These are phyloP conservation scores for Termitomyces sp. DNA, from an alignment of 768 basidiomycete genomes.

Conservation along the genomic window DNA sequence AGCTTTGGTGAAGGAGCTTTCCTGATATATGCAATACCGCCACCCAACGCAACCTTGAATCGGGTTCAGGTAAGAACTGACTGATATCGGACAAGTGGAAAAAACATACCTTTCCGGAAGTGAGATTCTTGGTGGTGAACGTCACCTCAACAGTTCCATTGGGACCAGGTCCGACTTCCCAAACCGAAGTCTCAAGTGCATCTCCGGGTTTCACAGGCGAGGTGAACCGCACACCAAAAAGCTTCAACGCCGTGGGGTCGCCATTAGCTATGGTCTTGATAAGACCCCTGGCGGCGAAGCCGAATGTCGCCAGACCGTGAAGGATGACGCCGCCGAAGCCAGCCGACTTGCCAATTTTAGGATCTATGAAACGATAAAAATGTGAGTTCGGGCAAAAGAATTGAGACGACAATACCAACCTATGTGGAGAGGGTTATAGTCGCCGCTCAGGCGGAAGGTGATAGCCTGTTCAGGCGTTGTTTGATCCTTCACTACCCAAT, in stretches of 20 bases:
- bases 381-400: not conserved
- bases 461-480: conserved; percentile 64
- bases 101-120: conserved; percentile 47
- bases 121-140: conserved; percentile 57
- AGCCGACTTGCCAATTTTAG: conserved; percentile 58
- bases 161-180: conserved; percentile 69
- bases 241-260: conserved; percentile 55
- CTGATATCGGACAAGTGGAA: not conserved
- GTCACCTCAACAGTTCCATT: conserved; percentile 54
- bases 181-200: conserved; percentile 68
- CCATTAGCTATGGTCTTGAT: conserved; percentile 56
- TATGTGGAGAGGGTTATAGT: conserved; percentile 76
- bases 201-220: conserved; percentile 83
- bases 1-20: conserved; percentile 29
- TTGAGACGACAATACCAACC: conserved; percentile 26
- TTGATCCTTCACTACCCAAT: conserved; percentile 56
- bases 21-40: conserved; percentile 59
- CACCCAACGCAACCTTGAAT: conserved; percentile 45
- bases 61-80: not conserved
- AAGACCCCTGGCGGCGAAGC: conserved; percentile 75
- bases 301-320: conserved; percentile 79
- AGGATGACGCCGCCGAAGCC: conserved; percentile 85
- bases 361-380: conserved; percentile 41
- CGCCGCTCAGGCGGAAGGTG: conserved; percentile 68
- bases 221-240: conserved; percentile 74